Evolutionary conservation across 169 alveolate genomes (phyloP), one percentile per base, ranked within the genome.

Genomic region (Plasmodium yoelii): DNA sequence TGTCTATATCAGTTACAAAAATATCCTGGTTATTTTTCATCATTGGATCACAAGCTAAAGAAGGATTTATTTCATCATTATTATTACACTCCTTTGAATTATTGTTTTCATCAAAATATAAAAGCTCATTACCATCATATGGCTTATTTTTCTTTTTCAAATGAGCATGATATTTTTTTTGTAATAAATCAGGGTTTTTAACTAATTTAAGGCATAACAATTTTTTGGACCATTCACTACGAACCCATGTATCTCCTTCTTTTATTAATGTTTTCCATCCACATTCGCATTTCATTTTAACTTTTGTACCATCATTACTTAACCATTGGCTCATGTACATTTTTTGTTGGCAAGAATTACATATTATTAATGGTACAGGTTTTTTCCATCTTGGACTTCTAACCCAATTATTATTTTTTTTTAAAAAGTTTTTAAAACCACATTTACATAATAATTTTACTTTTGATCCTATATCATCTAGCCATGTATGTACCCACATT

Each of bases 401-500:
- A 69, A 82, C 84, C 90, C 90, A 82, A n/a, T 55, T 68, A 34
- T 82, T 69, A 56, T 82, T 82, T 82, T 82, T 69, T 68, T 82
- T 82, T 1, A 69, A 47, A 44, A 68, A 82, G 59, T 82, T 82
- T 71, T 82, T 82, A 82, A 82, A 82, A 34, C 90, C 90, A 69
- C 90, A 82, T 56, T 82, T 82, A 56, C 90, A 82, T 56, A 82
- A 46, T 39, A 82, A 68, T 82, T 82, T 82, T 6, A 82, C 90
- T 56, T 82, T 82, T 2, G 90, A 82, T 44, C 90, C 90, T 39
- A 82, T 82, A 63, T 82, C 90, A 68, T 82, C 90, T 18, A 82
- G 72, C 90, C 90, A 82, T 28, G 90, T 82, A 59, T 82, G 90
- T 55, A 82, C 90, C 90, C 90, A 82, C 90, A 82, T 82, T 46